Base-by-base conservation (phyloP, 805 yeast genomes). In the Candida gorgasii region DNA sequence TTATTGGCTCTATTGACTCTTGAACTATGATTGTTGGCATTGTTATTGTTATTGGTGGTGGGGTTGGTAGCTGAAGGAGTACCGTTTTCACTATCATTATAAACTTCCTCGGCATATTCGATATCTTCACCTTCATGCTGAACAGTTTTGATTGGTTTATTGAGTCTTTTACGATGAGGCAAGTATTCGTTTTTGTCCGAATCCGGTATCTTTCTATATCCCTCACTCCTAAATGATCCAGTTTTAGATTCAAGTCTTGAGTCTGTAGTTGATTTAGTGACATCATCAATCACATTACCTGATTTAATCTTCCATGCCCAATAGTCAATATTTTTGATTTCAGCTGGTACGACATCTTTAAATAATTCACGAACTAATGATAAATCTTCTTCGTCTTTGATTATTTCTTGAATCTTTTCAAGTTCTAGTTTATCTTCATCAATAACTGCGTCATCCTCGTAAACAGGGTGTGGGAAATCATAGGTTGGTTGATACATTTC, bases 1-100 rank as follows among this genome's bases (percentile, higher is more conserved):
- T 86, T 87, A 51, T 84, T 82, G 12, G 93, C 95, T 57, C 97
- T 78, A 58, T 86, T 89, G 41, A 83, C 85, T 57, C 96, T 80
- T 3, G 96, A 87, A 46, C 89, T 84, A 47, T 84, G 84, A 22
- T 52, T 46, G 19, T 50, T 54, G 39, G 49, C 55, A 36, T 52
- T 54, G 17, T 52, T 42, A 18, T 48, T 54, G 34, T 40, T 45
- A n/a, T 22, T 35, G 18, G 30, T 19, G 16, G 13, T 27, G 11
- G 23, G 20, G 7, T 15, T 80, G 3, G 95, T 86, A 44, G 88
- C 84, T 48, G 82, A 82, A 22, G 54, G 44, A 24, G 49, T 56
- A 39, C n/a, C n/a, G n/a, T 50, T 58, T 30, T 54, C 57, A 18
- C 51, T 44, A 18, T 47, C 54, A 35, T 45, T 46, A 5, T 33